Base-by-base conservation (phyloP, 345 rosid species). In the Acer yangbiense region DNA sequence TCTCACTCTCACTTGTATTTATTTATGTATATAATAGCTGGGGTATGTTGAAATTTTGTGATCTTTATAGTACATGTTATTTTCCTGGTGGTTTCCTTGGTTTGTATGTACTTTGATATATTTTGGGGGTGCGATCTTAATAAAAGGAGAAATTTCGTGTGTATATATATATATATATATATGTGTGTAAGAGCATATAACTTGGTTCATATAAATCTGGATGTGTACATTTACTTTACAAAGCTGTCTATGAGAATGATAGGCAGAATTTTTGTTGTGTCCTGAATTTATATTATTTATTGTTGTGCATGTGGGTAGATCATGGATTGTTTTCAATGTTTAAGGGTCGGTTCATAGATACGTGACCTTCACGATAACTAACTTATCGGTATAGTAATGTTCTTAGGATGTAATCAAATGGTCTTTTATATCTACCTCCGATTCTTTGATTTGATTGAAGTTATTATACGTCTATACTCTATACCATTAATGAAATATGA, bases 21-120 rank as follows among this genome's bases (percentile, higher is more conserved):
- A 17, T 32, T 4, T 64, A 25, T 64, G 14, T 27, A 13, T 27
- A 64, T 14, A 64, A 13, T 41, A 8, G 46, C 9, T 43, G 46
- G 46, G 10, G 46, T 11, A 14, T 71, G 43, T 52, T 65, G 57
- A 60, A 66, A 66, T 74, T 79, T 72, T 70, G 81, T 79, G 10
- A 76, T 79, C 25, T 25, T 66, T 69, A 17, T 32, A 35, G 29
- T 1, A 2, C 57, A 27, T n/a, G 39, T 44, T 17, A 21, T 77
- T 62, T 72, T 54, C 29, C 65, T 58, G 48, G 46, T 57, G 25
- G 16, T 27, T 21, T 62, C 21, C 11, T 54, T 68, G 32, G 62
- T 25, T 21, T 65, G 55, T 11, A 54, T 54, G 65, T 11, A 54
- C 46, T 23, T 61, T 12, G 12, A 41, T 11, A 7, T 46, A 20